Conservation (phyloP, 2,329 filamentous ascomycete genomes). For the Elsinoe fawcettii region DNA sequence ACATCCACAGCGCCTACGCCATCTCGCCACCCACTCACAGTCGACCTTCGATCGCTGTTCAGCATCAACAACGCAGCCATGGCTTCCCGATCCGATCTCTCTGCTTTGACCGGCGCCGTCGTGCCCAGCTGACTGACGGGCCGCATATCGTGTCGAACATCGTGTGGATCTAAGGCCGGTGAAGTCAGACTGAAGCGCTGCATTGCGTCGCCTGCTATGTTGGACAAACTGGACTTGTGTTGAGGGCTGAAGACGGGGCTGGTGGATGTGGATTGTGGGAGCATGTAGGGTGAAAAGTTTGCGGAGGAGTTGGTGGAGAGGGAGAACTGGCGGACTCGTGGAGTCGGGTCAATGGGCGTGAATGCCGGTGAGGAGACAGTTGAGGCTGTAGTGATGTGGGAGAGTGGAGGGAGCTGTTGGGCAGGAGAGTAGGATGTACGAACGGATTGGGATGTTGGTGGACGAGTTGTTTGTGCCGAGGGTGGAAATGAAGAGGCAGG, state of each 20-base stretch:
- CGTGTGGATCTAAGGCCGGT: constrained; percentile 15
- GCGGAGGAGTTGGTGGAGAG: not conserved
- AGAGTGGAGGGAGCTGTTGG: constrained; percentile 28
- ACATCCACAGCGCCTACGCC: constrained; percentile 13
- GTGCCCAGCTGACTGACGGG: not conserved
- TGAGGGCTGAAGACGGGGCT: constrained; percentile 8
- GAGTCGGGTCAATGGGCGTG: constrained; percentile 45
- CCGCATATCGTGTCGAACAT: constrained; percentile 8
- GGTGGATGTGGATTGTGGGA: constrained; percentile 1
- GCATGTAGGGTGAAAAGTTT: constrained; percentile 11
- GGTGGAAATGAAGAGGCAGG: constrained; percentile 27
- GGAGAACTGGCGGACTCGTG: constrained; percentile 23
- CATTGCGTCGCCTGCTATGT: constrained; percentile 12
- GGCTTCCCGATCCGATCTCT: constrained; percentile 58
- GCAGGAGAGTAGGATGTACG: constrained; percentile 33
- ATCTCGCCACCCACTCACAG: constrained; percentile 31
- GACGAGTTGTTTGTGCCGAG: constrained; percentile 19
- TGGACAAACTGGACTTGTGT: constrained; percentile 9
- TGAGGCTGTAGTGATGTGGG: constrained; percentile 35
- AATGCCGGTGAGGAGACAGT: constrained; percentile 46
- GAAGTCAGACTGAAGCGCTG: constrained; percentile 15
- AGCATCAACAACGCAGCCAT: constrained; percentile 84
- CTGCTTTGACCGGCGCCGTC: constrained; percentile 18
- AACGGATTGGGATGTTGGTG: constrained; percentile 16
- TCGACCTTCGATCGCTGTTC: constrained; percentile 60